Percentiles rank a stretch among this genome's conserved stretches.
Evolutionary conservation across 2,329 filamentous ascomycete genomes (phyloP).

Genomic region (Exophiala lecanii-corni): DNA sequence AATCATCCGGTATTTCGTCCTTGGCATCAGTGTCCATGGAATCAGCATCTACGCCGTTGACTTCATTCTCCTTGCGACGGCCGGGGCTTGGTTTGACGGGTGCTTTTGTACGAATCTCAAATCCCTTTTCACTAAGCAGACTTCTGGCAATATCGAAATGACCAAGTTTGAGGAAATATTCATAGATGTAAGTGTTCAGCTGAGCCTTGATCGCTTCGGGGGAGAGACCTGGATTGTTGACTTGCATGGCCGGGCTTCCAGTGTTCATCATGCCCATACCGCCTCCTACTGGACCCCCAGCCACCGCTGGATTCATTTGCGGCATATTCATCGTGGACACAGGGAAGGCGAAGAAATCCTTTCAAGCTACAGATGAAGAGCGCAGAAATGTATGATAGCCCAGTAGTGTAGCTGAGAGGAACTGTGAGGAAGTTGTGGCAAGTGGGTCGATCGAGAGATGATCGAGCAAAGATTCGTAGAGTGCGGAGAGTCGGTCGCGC

Average conservation of each 20-base stretch:
- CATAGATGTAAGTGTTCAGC: constrained; percentile 64
- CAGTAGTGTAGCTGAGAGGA: no score
- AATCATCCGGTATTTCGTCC: constrained; percentile 71
- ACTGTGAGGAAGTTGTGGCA: constrained; percentile 7
- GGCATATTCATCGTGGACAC: constrained; percentile 49
- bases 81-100: constrained; percentile 65
- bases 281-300: constrained; percentile 54
- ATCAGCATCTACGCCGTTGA: constrained; percentile 69
- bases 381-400: no score
- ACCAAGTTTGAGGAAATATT: constrained; percentile 75
- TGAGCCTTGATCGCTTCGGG: constrained; percentile 34
- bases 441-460: constrained; percentile 12
- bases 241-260: constrained; percentile 38
- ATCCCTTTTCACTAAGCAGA: constrained; percentile 59
- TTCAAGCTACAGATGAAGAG: no score
- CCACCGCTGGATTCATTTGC: constrained; percentile 49
- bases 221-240: constrained; percentile 35
- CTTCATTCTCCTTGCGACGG: constrained; percentile 62
- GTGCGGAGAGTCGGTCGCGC: constrained; percentile 24
- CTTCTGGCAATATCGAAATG: constrained; percentile 80
- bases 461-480: constrained; percentile 8
- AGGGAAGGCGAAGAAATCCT: no score
- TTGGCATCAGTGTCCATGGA: constrained; percentile 79
- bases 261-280: constrained; percentile 50
- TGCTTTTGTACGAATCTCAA: constrained; percentile 52